phyloP scores from a whole-genome alignment of 2,329 filamentous ascomycete genomes.

The Calonectria ilicicola region DNA sequence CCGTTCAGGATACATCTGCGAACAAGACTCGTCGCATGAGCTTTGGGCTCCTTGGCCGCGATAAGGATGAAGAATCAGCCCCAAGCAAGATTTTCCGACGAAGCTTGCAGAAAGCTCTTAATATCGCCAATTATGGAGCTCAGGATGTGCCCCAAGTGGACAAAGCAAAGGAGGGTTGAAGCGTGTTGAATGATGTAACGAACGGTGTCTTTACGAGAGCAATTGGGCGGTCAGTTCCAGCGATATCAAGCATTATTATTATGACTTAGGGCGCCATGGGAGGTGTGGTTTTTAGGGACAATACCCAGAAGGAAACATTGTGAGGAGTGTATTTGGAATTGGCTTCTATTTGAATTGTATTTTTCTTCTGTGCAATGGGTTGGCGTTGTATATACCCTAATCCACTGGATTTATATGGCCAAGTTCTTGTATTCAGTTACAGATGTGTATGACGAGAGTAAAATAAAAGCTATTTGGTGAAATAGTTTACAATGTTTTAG shows the following conservation, averaged over 20 bases:
- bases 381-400: slow-evolving; percentile 39
- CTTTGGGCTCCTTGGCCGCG: slow-evolving; percentile 59
- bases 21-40: slow-evolving; percentile 58
- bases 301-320: background rate
- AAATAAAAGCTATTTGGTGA: background rate
- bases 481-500: background rate
- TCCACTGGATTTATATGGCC: slow-evolving; percentile 20
- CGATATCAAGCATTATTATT: background rate
- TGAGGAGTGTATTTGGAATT: background rate
- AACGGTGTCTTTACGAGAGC: slow-evolving; percentile 13
- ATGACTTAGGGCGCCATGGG: slow-evolving; percentile 20
- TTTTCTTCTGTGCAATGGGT: slow-evolving; percentile 21
- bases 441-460: background rate
- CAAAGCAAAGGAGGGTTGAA: slow-evolving; percentile 24
- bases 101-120: slow-evolving; percentile 60
- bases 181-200: background rate
- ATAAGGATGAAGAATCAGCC: slow-evolving; percentile 48
- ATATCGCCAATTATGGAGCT: slow-evolving; percentile 47
- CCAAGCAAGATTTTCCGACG: slow-evolving; percentile 56
- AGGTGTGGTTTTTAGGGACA: background rate
- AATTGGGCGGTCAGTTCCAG: background rate
- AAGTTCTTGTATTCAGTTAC: background rate
- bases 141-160: slow-evolving; percentile 33
- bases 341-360: slow-evolving; percentile 15
- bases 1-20: slow-evolving; percentile 32